Base-by-base conservation (phyloP, 2,329 filamentous ascomycete species). In the Cadophora sp. region DNA sequence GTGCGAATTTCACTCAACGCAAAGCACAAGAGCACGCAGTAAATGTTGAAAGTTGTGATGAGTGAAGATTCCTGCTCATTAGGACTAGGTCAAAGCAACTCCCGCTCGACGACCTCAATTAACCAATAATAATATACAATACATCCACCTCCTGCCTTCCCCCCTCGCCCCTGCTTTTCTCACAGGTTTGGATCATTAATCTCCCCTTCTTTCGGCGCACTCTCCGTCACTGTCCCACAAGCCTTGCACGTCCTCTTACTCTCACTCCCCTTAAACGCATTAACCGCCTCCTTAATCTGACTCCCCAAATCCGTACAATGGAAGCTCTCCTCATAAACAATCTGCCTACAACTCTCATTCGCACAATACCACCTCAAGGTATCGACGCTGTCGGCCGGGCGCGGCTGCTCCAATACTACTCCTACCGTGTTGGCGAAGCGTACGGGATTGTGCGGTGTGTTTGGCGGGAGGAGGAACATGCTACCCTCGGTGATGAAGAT, bases 391-490 rank as follows among this genome's bases (percentile, higher is more conserved):
- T 81, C 88, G 48, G 85, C 81, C 0, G 92, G 92, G 12, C 96
- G 85, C 50, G 88, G 87, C 84, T 97, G 93, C 84, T 98, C 95
- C 68, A 98, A 84, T 40, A 98, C 95, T 61, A 98, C 85, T 37
- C 95, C 95, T n/a, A 98, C 93, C 0, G 95, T 97, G 81, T 97
- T 85, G 76, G 91, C 92, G 81, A 97, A 98, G 68, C 95, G 89
- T 40, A 98, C 93, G 0, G 96, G 95, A 80, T 97, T 97, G 82
- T 98, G 95, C 29, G 95, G 95, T n/a, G 92, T 96, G 80, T 97
- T 94, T n/a, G 90, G 87, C 0, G 95, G 95, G 0, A 99, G 87
- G 4, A 98, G 84, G 80, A 97, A 98, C 87, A 98, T 92, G 74
- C 96, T 94, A 72, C 95, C 95, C 82, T 98, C 93, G 76, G 90